A percentile compares a stretch with the other conserved stretches of the same genome.
These are phyloP conservation scores for Penicillium alfredii DNA, from an alignment of 495 filamentous ascomycete species.

Conservation along the genomic window DNA sequence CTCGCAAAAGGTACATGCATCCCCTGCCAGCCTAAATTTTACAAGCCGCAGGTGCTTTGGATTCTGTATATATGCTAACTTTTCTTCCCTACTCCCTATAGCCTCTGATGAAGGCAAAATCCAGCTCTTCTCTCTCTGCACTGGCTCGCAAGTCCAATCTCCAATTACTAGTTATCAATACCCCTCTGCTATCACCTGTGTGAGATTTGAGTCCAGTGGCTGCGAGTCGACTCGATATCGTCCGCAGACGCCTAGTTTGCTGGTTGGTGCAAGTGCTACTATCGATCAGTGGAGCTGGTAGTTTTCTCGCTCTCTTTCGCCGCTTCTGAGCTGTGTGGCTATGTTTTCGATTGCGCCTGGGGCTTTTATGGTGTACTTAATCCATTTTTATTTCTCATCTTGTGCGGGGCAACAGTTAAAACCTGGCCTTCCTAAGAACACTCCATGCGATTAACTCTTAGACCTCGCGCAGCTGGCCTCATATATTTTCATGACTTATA, in stretches of 20 bases:
- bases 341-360: too few relatives aligned
- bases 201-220: constrained; percentile 33
- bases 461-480: too few relatives aligned
- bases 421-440: too few relatives aligned
- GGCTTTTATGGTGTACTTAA: too few relatives aligned
- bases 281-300: constrained; percentile 41
- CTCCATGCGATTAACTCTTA: too few relatives aligned
- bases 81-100: not conserved
- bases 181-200: constrained; percentile 21
- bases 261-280: constrained; percentile 27
- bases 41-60: not conserved
- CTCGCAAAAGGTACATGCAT: constrained; percentile 33
- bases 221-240: constrained; percentile 15
- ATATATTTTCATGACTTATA: too few relatives aligned
- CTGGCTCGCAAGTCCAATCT: constrained; percentile 30
- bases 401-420: too few relatives aligned
- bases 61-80: not conserved
- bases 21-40: not conserved
- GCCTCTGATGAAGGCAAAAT: constrained; percentile 31
- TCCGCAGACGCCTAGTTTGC: constrained; percentile 31
- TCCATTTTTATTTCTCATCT: too few relatives aligned
- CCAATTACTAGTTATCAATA: constrained; percentile 27
- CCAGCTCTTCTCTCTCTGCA: constrained; percentile 36
- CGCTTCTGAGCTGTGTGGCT: too few relatives aligned
- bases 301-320: too few relatives aligned